Base-by-base conservation (phyloP, 2,329 filamentous ascomycete species). In the Pseudocercospora crystallina region DNA sequence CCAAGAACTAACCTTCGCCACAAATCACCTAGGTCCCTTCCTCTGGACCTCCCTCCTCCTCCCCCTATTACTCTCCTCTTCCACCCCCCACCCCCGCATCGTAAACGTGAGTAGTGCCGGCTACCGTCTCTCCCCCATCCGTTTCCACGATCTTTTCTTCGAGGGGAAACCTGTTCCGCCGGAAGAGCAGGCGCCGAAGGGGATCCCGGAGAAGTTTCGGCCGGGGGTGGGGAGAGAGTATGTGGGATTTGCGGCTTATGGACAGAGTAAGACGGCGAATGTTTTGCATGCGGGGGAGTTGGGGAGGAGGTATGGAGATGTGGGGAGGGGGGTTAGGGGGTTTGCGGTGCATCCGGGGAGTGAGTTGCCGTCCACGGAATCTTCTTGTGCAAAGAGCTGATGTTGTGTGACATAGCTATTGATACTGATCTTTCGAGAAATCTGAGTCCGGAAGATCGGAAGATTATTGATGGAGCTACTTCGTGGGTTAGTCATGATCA, bases 1-100 rank as follows among this genome's bases (percentile, higher is more conserved):
- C 15, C 73, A 73, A 48, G 79, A 82, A 57, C 60, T 63, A 0
- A 77, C 80, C 47, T 76, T 82, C 48, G 78, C 70, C n/a, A 74
- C 71, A 9, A 82, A 82, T 60, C 74, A 81, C 57, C 64, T 83
- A 1, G 71, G 68, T 3, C 77, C 80, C 54, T 82, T 81, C 64
- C 69, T 81, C 0, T 68, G 82, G 10, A 58, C 56, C 12, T 47
- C 5, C 42, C 42, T 29, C 30, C 57, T 14, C 38, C 34, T 42
- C 32, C 55, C 49, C 5, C 62, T 51, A 45, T 7, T 54, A 45
- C 26, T 47, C 37, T 35, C 51, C n/a, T 11, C 50, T 5, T 42
- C 49, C 42, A 53, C 17, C 17, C 20, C 20, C 7, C 20, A 26
- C 20, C 51, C 47, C 54, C 60, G 37, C 3, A 55, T 70, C 8